phyloP scores from a whole-genome alignment of 805 yeast species.

The Candida pseudofarinosa region DNA sequence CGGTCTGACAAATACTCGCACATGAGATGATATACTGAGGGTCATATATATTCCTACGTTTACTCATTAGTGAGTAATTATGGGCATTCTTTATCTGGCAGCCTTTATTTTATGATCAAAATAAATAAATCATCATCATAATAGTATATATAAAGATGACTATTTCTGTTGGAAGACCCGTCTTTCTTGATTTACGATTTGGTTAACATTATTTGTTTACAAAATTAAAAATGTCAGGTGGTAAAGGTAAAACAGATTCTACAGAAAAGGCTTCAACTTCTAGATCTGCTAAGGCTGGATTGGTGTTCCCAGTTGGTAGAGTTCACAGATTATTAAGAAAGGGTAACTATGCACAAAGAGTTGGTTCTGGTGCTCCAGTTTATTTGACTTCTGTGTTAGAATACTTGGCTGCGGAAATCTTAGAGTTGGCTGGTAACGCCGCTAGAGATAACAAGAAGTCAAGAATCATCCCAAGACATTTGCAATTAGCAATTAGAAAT shows the following conservation, averaged over 20 bases:
- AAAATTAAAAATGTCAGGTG: slow-evolving; percentile 30
- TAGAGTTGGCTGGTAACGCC: slow-evolving; percentile 51
- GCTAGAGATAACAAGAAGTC: slow-evolving; percentile 51
- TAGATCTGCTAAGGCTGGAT: slow-evolving; percentile 48
- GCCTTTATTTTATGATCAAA: too few species aligned
- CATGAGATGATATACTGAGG: background rate
- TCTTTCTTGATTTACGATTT: too few species aligned
- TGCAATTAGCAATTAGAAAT: slow-evolving; percentile 50
- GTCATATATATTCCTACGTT: background rate
- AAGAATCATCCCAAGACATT: slow-evolving; percentile 50
- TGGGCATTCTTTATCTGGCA: background rate
- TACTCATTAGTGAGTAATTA: background rate
- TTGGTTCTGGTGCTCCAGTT: slow-evolving; percentile 51
- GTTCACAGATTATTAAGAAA: slow-evolving; percentile 49
- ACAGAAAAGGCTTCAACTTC: slow-evolving; percentile 47
- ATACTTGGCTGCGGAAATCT: slow-evolving; percentile 48
- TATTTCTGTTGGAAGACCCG: background rate
- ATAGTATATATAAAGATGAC: background rate
- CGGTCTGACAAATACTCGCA: background rate
- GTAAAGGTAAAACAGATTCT: slow-evolving; percentile 44
- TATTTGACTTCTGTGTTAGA: slow-evolving; percentile 48
- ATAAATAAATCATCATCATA: background rate
- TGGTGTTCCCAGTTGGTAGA: slow-evolving; percentile 50
- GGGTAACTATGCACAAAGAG: slow-evolving; percentile 50
- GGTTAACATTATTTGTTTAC: too few species aligned